Evolutionary conservation across 352 stramenopile species (phyloP).

Genomic region (Globisporangium recalcitrans): DNA sequence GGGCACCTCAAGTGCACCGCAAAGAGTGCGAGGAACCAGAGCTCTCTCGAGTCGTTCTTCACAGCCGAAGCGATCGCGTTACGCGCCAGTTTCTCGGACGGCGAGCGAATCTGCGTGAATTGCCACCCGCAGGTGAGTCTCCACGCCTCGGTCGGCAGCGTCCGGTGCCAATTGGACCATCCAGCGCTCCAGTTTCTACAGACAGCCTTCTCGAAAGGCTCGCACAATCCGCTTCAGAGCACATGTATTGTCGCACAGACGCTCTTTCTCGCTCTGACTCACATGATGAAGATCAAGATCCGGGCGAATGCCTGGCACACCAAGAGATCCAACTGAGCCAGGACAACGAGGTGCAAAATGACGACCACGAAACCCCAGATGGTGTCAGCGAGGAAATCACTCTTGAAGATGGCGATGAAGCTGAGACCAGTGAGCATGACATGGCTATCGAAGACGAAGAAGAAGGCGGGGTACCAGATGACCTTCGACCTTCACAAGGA

Average conservation of each 20-base stretch:
- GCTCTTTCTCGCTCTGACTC: conserved; percentile 51
- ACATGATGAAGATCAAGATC: conserved; percentile 51
- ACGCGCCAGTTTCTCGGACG: conserved; percentile 51
- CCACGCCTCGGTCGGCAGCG: conserved; percentile 32
- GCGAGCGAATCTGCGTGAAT: conserved; percentile 29
- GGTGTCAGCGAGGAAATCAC: no score
- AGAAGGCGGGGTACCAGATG: neutral
- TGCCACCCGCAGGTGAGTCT: conserved; percentile 47
- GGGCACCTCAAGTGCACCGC: conserved; percentile 23
- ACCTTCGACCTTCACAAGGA: neutral
- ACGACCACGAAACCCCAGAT: neutral
- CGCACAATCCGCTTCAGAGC: conserved; percentile 1
- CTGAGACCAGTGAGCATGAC: neutral
- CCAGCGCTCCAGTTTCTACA: conserved; percentile 17
- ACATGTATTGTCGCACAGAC: conserved; percentile 7
- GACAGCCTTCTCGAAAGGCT: neutral
- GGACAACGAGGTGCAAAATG: neutral
- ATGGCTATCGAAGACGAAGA: neutral
- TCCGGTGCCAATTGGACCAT: conserved; percentile 45
- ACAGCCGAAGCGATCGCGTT: conserved; percentile 32
- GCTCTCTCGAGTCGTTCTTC: conserved; percentile 25
- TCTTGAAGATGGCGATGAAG: neutral
- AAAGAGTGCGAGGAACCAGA: conserved; percentile 6
- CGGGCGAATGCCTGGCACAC: no score
- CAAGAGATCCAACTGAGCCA: conserved; percentile 20